Conservation (phyloP, 352 stramenopile genomes). For the Phytophthora multivora region DNA sequence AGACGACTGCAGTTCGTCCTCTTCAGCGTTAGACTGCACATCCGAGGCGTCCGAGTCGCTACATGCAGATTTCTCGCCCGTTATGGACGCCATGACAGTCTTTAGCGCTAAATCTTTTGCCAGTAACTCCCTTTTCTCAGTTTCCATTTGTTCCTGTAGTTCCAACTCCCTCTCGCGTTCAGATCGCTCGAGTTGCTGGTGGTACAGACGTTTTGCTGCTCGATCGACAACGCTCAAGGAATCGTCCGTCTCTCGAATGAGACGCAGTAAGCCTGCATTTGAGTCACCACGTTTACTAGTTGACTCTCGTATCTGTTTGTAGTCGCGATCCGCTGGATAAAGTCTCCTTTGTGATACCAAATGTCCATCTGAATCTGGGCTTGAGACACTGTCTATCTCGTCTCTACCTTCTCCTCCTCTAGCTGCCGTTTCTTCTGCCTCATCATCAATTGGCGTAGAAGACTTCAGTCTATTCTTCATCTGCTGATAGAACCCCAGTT, state of each 20-base stretch:
- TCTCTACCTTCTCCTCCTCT: background rate
- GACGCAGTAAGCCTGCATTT: slow-evolving; percentile 38
- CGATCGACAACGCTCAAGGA: slow-evolving; percentile 76
- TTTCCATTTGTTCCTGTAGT: slow-evolving; percentile 24
- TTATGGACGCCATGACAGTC: slow-evolving; percentile 38
- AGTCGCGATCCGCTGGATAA: background rate
- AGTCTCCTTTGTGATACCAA: background rate
- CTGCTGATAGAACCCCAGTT: slow-evolving; percentile 22
- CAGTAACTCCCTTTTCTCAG: slow-evolving; percentile 22
- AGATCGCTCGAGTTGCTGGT: slow-evolving; percentile 43
- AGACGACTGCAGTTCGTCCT: slow-evolving; percentile 2
- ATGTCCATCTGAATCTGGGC: slow-evolving; percentile 5
- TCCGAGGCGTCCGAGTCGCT: background rate
- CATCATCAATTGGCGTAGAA: background rate
- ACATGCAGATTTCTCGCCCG: background rate
- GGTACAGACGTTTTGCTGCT: slow-evolving; percentile 50
- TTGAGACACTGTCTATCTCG: background rate
- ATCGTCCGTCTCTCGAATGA: slow-evolving; percentile 67
- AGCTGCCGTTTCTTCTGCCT: background rate
- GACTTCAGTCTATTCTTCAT: slow-evolving; percentile 20
- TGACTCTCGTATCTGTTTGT: background rate
- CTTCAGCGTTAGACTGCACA: background rate
- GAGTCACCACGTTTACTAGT: background rate
- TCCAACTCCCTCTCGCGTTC: slow-evolving; percentile 22
- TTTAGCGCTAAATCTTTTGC: slow-evolving; percentile 33